Conservation (phyloP, 768 basidiomycete genomes). For the Boletus rex-veris region DNA sequence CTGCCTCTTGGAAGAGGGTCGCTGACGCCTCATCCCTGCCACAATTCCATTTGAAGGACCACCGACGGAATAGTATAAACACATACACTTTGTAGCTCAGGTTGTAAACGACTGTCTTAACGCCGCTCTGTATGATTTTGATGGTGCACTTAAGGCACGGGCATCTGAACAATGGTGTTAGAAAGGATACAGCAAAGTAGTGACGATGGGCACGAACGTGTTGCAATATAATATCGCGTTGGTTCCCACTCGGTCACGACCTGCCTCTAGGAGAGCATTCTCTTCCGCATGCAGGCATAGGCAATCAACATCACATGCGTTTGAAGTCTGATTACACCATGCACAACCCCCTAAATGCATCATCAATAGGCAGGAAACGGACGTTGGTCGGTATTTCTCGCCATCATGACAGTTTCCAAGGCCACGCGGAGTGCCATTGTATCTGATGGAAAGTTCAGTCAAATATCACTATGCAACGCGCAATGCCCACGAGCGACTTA, state of each 20-base stretch:
- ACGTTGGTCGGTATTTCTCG: not conserved
- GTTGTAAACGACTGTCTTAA: conserved; percentile 91
- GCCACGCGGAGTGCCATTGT: conserved; percentile 95
- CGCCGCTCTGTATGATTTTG: conserved; percentile 95
- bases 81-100: conserved; percentile 92
- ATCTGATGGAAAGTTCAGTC: conserved; percentile 42
- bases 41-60: not conserved
- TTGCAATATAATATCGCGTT: conserved; percentile 95
- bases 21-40: conserved; percentile 83
- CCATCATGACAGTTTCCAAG: conserved; percentile 74
- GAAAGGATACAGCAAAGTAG: not conserved
- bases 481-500: conserved; percentile 29
- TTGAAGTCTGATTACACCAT: conserved; percentile 62
- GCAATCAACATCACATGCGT: conserved; percentile 63
- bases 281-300: conserved; percentile 97
- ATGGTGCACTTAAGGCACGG: conserved; percentile 96
- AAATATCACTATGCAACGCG: not conserved
- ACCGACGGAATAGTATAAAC: not conserved
- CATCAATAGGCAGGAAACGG: conserved; percentile 37
- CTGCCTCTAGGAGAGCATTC: conserved; percentile 93
- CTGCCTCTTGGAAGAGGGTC: conserved; percentile 71
- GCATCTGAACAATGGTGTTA: conserved; percentile 54
- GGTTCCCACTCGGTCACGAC: conserved; percentile 80
- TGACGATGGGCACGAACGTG: conserved; percentile 61
- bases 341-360: conserved; percentile 84